phyloP scores from a whole-genome alignment of 1,284 basidiomycete species.

The Cryptococcus wingfieldii region DNA sequence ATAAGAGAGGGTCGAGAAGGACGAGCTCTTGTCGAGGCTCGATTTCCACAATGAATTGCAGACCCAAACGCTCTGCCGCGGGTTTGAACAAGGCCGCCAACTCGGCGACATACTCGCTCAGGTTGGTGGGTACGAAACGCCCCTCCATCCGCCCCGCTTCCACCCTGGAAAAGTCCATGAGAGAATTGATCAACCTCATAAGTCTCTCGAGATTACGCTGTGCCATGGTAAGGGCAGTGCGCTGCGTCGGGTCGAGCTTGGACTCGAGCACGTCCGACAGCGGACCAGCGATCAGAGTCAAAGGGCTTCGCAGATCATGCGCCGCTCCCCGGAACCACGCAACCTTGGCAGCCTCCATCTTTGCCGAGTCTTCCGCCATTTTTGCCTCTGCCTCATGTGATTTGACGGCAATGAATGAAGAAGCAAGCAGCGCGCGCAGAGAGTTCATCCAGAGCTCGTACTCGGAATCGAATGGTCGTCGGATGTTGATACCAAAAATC shows the following conservation, averaged over 20 bases:
- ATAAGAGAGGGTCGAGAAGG: conserved; percentile 44
- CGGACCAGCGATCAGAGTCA: conserved; percentile 40
- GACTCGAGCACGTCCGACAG: conserved; percentile 37
- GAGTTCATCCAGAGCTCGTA: conserved; percentile 42
- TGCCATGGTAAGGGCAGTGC: conserved; percentile 30
- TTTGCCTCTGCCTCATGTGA: conserved; percentile 42
- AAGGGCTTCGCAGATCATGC: conserved; percentile 46
- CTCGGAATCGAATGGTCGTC: conserved; percentile 36
- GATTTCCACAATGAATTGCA: conserved; percentile 40
- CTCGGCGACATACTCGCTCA: conserved; percentile 41
- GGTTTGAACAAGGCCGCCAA: conserved; percentile 47
- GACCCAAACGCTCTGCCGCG: conserved; percentile 27
- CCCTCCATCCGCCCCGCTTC: conserved; percentile 43
- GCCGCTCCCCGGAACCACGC: conserved; percentile 46
- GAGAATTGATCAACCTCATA: conserved; percentile 40
- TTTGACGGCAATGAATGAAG: conserved; percentile 35
- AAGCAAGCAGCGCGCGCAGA: conserved; percentile 35
- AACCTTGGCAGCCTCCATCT: conserved; percentile 47
- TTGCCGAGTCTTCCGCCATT: conserved; percentile 40
- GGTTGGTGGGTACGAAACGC: conserved; percentile 40
- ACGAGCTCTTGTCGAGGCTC: conserved; percentile 31
- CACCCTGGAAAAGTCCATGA: conserved; percentile 45
- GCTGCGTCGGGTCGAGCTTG: conserved; percentile 20
- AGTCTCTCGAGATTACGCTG: conserved; percentile 41
- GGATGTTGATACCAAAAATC: conserved; percentile 48